Evolutionary conservation across 441 rosid genomes (phyloP), one percentile per base, ranked within the genome.

Genomic region (Mallotus japonicus): DNA sequence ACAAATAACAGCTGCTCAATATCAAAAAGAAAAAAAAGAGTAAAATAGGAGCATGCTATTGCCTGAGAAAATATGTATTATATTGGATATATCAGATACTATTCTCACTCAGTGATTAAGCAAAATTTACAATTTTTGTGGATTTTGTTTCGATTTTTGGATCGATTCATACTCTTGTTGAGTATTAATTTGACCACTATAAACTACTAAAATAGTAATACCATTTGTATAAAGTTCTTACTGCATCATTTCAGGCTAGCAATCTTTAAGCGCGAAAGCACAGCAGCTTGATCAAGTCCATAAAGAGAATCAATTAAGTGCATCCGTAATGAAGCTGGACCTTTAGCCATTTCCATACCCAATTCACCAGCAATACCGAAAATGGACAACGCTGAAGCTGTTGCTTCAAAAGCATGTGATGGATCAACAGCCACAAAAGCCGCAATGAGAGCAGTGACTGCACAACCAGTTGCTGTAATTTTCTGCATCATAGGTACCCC

Each of bases 361-460:
- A 88, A 80, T 89, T 92, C 97, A 69, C 89, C 95, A 28, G 97
- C 97, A 69, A 94, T 79, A 6, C 97, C 93, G 70, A 89, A 94
- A 44, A 88, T 74, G 24, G 97, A 87, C 69, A 94, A 73, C n/a
- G 97, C 99, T 0, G 90, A 87, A 77, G 84, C 88, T 1, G 97
- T 86, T 67, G 99, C 97, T 79, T 89, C 92, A 55, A 92, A 71
- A 53, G 88, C 70, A 42, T 67, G 86, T 42, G 55, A 77, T 7
- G 83, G 87, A 77, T 94, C 92, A 4, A 86, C 80, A 13, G 97
- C 88, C 60, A 90, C 85, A 78, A 93, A 89, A 11, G 97, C 97
- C 0, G 95, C 93, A 62, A 94, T 79, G 28, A 92, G 81, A 19
- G 92, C 95, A 55, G 94, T 83, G 55, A 87, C 87, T 22, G 97